Conservation (phyloP, 192 early-diverging fungal genomes). For the Helicostylum pulchrum region DNA sequence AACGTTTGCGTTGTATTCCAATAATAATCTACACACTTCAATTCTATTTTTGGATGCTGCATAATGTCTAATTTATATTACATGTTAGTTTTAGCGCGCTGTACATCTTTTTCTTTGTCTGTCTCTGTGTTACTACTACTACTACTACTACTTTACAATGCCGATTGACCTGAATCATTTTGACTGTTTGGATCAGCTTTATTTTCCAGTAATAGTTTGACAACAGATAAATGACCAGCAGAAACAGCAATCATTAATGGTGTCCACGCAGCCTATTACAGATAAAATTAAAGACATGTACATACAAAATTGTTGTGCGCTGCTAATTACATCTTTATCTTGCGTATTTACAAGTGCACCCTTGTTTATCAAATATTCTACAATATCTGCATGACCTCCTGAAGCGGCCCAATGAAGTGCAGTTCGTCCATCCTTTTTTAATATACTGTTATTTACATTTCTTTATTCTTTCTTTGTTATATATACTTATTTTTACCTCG, state of each 20-base stretch:
- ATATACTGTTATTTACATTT: not conserved
- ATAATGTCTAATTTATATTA: no score
- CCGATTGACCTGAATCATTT: slow-evolving; percentile 50
- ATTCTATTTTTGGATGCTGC: slow-evolving; percentile 58
- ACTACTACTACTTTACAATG: slow-evolving; percentile 37
- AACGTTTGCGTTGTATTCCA: slow-evolving; percentile 45
- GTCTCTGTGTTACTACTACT: no score
- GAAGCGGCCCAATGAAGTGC: slow-evolving; percentile 63
- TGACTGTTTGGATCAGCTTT: slow-evolving; percentile 39
- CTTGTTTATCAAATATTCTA: slow-evolving; percentile 62
- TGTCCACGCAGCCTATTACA: slow-evolving; percentile 46
- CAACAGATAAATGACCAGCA: slow-evolving; percentile 40
- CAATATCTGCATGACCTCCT: slow-evolving; percentile 64
- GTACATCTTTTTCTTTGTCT: no score
- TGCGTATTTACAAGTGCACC: slow-evolving; percentile 60
- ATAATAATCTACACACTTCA: slow-evolving; percentile 43
- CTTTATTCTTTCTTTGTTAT: not conserved
- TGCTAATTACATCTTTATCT: slow-evolving; percentile 58
- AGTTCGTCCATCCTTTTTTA: slow-evolving; percentile 40
- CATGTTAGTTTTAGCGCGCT: no score
- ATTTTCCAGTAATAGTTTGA: slow-evolving; percentile 35
- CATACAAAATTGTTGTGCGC: no score
- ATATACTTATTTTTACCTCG: slow-evolving; percentile 42
- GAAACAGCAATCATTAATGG: slow-evolving; percentile 55
- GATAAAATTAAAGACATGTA: not conserved